Evolutionary conservation across 805 yeast species (phyloP), one percentile per base, ranked within the genome.

Genomic region (Candida tibetensis): DNA sequence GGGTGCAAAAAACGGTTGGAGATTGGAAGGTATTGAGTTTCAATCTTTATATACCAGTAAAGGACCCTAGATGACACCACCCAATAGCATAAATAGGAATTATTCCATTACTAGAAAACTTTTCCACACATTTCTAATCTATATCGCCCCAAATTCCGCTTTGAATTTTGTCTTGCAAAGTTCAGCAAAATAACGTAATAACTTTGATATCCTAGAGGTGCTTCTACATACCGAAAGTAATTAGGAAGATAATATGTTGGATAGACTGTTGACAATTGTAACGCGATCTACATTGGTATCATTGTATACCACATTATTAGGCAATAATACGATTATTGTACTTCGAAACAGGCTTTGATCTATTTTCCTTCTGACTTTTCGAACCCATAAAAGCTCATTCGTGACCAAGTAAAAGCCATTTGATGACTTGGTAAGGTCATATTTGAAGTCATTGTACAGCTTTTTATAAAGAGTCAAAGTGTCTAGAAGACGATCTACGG

Each of bases 241-340:
- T 21, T 21, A 21, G 25, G 25, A 10, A 21, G 25, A 21, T 10
- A 21, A 21, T 10, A 21, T 7, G 9, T 21, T 21, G 25, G 25
- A 21, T 10, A 17, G 42, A 31, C 50, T 42, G 31, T 39, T 36
- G n/a, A 35, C 42, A 2, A 42, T 28, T 3, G 57, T 53, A n/a
- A 43, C 42, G 9, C 55, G 47, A 1, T 61, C 52, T 2, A 40
- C 25, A 10, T 40, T 28, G 48, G 45, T 32, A 17, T 13, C n/a
- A 28, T 32, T 32, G 35, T 32, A 32, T 9, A 26, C 35, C 14
- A 32, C 35, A 13, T 15, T 21, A 10, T 7, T 10, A 7, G 25
- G 17, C 7, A 21, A 13, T 21, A 5, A 7, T 9, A 30, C 13
- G 21, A 30, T 21, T 7, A 30, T 7, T 13, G 7, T 8, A 17